Evolutionary conservation across 345 rosid genomes (phyloP).

Genomic region (Hibiscus trionum): DNA sequence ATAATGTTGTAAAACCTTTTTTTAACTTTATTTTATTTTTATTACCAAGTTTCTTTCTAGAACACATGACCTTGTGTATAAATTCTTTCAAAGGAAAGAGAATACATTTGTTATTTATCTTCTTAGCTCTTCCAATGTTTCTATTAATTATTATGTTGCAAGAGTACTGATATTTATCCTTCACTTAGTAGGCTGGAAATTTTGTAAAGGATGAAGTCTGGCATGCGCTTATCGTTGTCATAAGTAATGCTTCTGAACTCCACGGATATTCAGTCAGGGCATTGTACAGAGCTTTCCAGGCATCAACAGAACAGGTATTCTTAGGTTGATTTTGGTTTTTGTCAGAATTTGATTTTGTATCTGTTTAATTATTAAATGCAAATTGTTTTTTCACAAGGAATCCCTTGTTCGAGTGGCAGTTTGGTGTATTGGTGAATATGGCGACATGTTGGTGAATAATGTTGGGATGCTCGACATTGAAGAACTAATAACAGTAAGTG

Average conservation of each 20-base stretch:
- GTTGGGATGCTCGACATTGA: conserved; percentile 79
- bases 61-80: not conserved
- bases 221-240: conserved; percentile 86
- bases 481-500: conserved; percentile 81
- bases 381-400: conserved; percentile 49
- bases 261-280: conserved; percentile 95
- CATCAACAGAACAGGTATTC: conserved; percentile 75
- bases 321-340: conserved; percentile 10
- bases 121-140: not conserved
- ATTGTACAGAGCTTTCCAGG: conserved; percentile 64
- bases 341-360: conserved; percentile 13
- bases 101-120: not conserved
- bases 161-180: conserved; percentile 26
- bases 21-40: not conserved
- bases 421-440: conserved; percentile 99
- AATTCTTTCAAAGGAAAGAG: not conserved
- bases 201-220: conserved; percentile 98
- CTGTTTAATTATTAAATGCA: conserved; percentile 20
- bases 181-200: conserved; percentile 87
- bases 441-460: conserved; percentile 87
- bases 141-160: conserved; percentile 14
- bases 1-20: not conserved
- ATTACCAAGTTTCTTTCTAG: not conserved
- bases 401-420: conserved; percentile 89
- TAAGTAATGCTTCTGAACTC: conserved; percentile 91